Percentiles rank a stretch among this genome's conserved stretches.
Conservation (phyloP, 345 rosid genomes). For the Abelmoschus esculentus region DNA sequence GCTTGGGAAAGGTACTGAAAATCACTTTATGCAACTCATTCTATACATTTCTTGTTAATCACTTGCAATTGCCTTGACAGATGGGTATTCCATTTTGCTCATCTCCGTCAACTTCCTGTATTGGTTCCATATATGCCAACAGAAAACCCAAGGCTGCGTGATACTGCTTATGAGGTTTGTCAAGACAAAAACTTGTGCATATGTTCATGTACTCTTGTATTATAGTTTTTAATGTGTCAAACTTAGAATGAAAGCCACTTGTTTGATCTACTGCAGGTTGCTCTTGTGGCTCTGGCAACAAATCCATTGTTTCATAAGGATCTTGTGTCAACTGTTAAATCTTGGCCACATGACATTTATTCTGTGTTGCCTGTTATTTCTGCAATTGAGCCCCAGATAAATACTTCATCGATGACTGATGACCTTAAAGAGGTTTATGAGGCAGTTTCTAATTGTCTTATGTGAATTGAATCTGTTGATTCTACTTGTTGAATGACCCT, state of each 20-base stretch:
- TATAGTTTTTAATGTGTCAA: conserved; percentile 7
- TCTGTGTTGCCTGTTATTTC: conserved; percentile 84
- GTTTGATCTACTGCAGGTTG: conserved; percentile 50
- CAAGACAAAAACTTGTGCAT: background rate
- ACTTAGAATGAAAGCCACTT: conserved; percentile 11
- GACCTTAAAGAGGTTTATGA: conserved; percentile 80
- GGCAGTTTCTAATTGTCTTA: conserved; percentile 3
- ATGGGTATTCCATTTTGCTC: conserved; percentile 99
- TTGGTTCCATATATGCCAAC: conserved; percentile 95
- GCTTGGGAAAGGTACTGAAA: conserved; percentile 93
- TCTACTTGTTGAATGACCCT: conserved; percentile 13
- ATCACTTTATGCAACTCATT: conserved; percentile 4
- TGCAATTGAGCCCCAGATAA: conserved; percentile 95
- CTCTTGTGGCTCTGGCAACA: conserved; percentile 96
- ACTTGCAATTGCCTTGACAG: conserved; percentile 38
- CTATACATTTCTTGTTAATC: conserved; percentile 1
- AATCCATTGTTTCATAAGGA: conserved; percentile 73
- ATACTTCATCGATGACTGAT: conserved; percentile 90
- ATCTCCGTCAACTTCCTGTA: conserved; percentile 93
- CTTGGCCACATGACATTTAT: conserved; percentile 85
- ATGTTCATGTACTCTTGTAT: background rate
- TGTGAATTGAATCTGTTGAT: conserved; percentile 19
- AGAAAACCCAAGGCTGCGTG: conserved; percentile 84
- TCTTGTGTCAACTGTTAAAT: conserved; percentile 82
- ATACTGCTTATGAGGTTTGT: conserved; percentile 94